A percentile compares a stretch with the other conserved stretches of the same genome.
Evolutionary conservation across 345 rosid genomes (phyloP).

Genomic region (Pistacia atlantica): DNA sequence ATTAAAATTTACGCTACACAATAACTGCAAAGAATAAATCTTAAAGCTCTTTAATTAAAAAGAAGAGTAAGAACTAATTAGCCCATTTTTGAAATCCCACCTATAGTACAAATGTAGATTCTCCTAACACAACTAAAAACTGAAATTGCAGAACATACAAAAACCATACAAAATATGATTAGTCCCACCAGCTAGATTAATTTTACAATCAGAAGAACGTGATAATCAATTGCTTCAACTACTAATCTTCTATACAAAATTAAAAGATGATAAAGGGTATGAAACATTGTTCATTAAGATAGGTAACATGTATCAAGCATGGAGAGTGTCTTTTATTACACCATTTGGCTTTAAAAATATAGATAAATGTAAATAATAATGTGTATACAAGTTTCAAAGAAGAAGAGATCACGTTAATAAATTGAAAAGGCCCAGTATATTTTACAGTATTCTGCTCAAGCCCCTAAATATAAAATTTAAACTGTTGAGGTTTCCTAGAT

Average conservation of each 20-base stretch:
- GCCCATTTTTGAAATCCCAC: not conserved
- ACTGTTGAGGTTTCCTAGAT: not conserved
- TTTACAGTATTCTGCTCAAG: not conserved
- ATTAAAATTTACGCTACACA: constrained; percentile 5
- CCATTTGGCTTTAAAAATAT: not conserved
- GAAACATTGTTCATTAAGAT: not conserved
- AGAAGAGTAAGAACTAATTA: constrained; percentile 1
- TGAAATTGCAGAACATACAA: not conserved
- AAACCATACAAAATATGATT: not conserved
- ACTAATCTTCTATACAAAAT: not conserved
- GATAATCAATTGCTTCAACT: not conserved
- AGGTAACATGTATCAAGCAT: not conserved
- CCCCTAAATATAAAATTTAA: not conserved
- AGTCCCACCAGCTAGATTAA: not conserved
- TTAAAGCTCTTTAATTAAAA: not conserved
- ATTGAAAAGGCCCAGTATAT: not conserved
- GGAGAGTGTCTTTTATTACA: not conserved
- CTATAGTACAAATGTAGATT: not conserved
- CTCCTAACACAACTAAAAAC: not conserved
- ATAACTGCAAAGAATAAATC: not conserved
- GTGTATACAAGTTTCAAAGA: not conserved
- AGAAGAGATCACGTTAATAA: not conserved
- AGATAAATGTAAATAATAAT: not conserved
- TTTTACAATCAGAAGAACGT: not conserved
- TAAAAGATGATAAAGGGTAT: not conserved